phyloP scores from a whole-genome alignment of 768 basidiomycete species.

The Tylopilus plumbeoviolaceoides region DNA sequence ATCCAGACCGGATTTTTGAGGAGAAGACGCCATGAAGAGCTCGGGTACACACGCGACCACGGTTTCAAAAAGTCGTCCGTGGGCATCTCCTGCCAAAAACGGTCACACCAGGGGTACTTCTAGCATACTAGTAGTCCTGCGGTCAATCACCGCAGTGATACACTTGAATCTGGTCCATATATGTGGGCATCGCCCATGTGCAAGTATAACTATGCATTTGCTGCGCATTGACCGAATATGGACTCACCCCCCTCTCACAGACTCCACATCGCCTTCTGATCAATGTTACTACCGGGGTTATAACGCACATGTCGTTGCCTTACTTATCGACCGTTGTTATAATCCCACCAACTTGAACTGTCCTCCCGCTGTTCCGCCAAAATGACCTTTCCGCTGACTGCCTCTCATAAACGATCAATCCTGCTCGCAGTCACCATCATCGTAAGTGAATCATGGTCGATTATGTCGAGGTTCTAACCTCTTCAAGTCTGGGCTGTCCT shows the following conservation, averaged over 20 bases:
- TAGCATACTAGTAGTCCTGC: too few relatives aligned
- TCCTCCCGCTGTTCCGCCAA: neutral
- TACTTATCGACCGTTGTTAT: neutral
- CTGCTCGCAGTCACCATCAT: conserved; percentile 24
- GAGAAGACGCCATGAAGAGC: conserved; percentile 43
- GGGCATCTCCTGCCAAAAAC: conserved; percentile 19
- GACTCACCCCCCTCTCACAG: too few relatives aligned
- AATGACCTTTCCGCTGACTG: conserved; percentile 25
- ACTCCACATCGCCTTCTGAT: neutral
- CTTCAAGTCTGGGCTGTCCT: conserved; percentile 18
- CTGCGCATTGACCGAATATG: too few relatives aligned
- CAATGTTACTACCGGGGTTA: neutral
- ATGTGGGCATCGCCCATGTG: too few relatives aligned
- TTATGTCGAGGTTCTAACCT: neutral
- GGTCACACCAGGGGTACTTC: too few relatives aligned
- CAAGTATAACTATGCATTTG: too few relatives aligned
- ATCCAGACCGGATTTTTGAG: conserved; percentile 40
- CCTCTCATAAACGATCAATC: conserved; percentile 29
- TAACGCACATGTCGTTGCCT: neutral
- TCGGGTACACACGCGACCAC: conserved; percentile 2
- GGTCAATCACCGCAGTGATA: too few relatives aligned
- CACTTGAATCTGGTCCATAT: too few relatives aligned
- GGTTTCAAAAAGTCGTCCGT: conserved; percentile 36
- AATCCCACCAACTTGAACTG: neutral
- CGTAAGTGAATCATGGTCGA: conserved; percentile 11